Percentiles rank a stretch among this genome's conserved stretches.
These are phyloP conservation scores for Cladorrhinum samala DNA, from an alignment of 495 filamentous ascomycete genomes.

Conservation along the genomic window DNA sequence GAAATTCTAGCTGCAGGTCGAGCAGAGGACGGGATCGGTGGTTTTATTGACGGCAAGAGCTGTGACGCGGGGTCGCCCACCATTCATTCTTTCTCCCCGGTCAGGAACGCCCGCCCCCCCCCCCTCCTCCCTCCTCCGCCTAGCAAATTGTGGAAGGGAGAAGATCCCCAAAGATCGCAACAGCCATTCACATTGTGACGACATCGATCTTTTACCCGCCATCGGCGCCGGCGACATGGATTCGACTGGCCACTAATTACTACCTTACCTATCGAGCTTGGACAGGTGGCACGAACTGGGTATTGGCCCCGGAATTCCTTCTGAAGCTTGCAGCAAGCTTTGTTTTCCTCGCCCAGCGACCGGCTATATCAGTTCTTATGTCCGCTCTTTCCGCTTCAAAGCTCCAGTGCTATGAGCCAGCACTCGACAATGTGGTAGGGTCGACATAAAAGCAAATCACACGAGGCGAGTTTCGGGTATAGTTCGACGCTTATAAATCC, in stretches of 20 bases:
- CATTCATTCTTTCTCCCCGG: neutral
- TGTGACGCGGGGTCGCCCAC: neutral
- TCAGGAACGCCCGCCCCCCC: too few species aligned
- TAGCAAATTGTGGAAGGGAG: slow-evolving; percentile 9
- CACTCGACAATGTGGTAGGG: too few species aligned
- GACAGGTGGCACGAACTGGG: neutral
- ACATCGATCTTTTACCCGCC: slow-evolving; percentile 14
- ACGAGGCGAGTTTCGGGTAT: too few species aligned
- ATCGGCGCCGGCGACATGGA: slow-evolving; percentile 7
- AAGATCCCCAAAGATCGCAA: slow-evolving; percentile 11
- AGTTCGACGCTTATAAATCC: too few species aligned
- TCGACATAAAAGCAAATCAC: too few species aligned
- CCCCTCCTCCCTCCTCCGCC: slow-evolving; percentile 6
- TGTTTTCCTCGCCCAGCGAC: too few species aligned
- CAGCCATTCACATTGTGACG: slow-evolving; percentile 19
- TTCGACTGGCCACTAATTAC: too few species aligned
- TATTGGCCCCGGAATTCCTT: too few species aligned
- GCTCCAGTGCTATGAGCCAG: too few species aligned
- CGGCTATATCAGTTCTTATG: too few species aligned
- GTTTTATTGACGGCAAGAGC: slow-evolving; percentile 5
- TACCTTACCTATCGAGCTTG: neutral
- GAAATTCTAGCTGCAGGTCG: neutral
- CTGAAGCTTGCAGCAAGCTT: too few species aligned
- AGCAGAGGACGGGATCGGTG: neutral
- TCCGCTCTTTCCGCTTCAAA: too few species aligned